These are phyloP conservation scores for Nicotiana tabacum DNA, from an alignment of 257 asterid genomes.

Conservation along the genomic window DNA sequence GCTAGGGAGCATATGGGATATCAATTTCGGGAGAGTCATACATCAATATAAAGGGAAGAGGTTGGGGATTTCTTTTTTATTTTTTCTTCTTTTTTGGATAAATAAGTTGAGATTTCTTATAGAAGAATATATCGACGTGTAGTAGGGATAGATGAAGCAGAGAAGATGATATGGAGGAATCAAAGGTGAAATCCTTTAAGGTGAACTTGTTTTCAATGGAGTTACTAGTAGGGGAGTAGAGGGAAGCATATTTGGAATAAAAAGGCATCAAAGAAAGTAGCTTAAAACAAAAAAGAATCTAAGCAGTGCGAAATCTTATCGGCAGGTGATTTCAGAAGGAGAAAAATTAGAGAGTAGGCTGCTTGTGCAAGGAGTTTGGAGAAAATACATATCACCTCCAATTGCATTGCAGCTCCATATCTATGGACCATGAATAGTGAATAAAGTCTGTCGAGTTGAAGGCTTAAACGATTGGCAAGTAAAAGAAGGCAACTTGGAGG, in stretches of 20 bases:
- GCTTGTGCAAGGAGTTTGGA: not conserved
- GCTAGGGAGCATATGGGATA: not conserved
- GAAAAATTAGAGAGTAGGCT: not conserved
- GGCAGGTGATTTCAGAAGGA: not conserved
- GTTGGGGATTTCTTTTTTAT: not conserved
- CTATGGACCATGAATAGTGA: not conserved
- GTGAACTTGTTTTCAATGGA: not conserved
- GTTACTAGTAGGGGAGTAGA: not conserved
- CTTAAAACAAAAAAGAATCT: not conserved
- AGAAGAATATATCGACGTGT: not conserved
- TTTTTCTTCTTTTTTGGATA: not conserved
- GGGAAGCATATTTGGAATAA: not conserved
- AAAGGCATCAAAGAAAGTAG: not conserved
- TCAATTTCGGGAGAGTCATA: constrained; percentile 1
- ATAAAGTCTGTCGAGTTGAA: not conserved
- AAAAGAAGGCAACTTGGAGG: not conserved
- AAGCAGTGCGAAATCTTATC: not conserved
- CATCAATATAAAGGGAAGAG: constrained; percentile 1
- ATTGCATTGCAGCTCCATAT: not conserved
- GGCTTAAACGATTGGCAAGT: not conserved
- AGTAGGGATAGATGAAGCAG: not conserved
- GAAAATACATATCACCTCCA: not conserved
- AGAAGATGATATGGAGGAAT: not conserved
- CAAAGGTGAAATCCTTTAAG: not conserved
- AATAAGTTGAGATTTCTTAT: not conserved